Evolutionary conservation across 1,139 yeast genomes (phyloP), one percentile per base, ranked within the genome.

Genomic region (Tardiomyces depauwii): DNA sequence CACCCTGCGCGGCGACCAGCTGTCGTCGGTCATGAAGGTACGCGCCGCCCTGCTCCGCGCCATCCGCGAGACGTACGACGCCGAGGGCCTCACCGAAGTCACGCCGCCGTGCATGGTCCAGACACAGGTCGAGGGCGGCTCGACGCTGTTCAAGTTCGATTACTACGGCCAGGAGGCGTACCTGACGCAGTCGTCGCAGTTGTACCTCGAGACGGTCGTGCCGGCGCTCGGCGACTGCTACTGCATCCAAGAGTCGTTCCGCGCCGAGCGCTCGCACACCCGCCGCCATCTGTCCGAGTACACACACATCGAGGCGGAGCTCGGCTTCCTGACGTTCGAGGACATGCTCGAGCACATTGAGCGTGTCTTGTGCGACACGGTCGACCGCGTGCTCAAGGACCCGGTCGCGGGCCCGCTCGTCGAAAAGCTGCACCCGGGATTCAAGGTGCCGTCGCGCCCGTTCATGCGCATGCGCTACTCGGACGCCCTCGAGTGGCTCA

Each of bases 51-150:
- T 88, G 49, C 71, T 91, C 60, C 71, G 71, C 45, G 72, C 93
- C 33, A 70, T 93, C 58, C 80, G 99, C 71, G 74, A 78, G 55
- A 83, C 84, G 50, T 89, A 76, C 62, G 72, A 66, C 32, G 93
- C 87, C 59, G 89, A 84, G 69, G 77, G 79, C 40, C 63, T 88
- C 48, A 71, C 79, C 42, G 99, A 93, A 73, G 96, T 93, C 50
- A 91, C 97, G 38, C 97, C 98, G 44, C 99, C 99, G 60, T 89
- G 97, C 70, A 89, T 93, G 97, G 99, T 93, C 49, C 98, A 93
- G 71, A 89, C 96, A 42, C 97, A 91, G 72, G 99, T 93, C 50
- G 99, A 93, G 72, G 98, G 99, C 65, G 99, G 99, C 46, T 84
- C 96, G 32, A 93, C 98, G 16, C 75, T 93, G 63, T 93, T 93